Conservation (phyloP, 208 protist genomes). For the Sergeia podlipaevii region DNA sequence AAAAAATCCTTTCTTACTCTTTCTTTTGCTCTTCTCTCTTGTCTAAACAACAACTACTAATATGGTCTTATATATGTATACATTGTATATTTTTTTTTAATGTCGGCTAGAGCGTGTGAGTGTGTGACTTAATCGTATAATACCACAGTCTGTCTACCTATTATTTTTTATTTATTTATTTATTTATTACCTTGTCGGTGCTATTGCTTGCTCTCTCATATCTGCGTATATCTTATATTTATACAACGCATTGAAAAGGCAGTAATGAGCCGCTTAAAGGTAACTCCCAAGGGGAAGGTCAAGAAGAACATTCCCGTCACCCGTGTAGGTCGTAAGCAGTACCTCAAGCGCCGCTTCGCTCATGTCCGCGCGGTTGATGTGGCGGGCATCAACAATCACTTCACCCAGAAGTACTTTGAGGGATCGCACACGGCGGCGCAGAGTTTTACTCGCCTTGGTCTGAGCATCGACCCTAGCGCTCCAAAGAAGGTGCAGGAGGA, state of each 20-base stretch:
- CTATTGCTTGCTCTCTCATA: too few species aligned
- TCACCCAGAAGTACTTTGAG: constrained; percentile 82
- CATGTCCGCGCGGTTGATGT: constrained; percentile 67
- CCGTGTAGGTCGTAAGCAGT: constrained; percentile 78
- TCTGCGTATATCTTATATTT: too few species aligned
- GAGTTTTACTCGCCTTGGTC: constrained; percentile 73
- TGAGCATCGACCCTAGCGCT: constrained; percentile 59
- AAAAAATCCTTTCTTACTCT: too few species aligned
- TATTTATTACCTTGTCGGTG: too few species aligned
- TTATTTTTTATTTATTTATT: too few species aligned
- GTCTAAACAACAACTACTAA: too few species aligned
- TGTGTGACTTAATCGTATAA: too few species aligned
- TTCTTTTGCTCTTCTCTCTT: too few species aligned
- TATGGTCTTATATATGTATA: too few species aligned
- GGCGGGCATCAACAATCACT: constrained; percentile 68
- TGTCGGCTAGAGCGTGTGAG: too few species aligned
- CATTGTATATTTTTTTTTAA: too few species aligned
- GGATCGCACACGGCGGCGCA: constrained; percentile 56
- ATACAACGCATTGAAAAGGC: not conserved
- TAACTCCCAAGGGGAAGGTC: constrained; percentile 77
- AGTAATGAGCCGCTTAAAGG: constrained; percentile 76
- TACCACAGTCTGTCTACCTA: too few species aligned
- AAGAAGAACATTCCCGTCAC: constrained; percentile 89
- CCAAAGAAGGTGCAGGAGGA: constrained; percentile 20
- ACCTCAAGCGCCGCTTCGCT: constrained; percentile 79